Evolutionary conservation across 2,329 filamentous ascomycete genomes (phyloP).

Genomic region (Aspergillus jensenii): DNA sequence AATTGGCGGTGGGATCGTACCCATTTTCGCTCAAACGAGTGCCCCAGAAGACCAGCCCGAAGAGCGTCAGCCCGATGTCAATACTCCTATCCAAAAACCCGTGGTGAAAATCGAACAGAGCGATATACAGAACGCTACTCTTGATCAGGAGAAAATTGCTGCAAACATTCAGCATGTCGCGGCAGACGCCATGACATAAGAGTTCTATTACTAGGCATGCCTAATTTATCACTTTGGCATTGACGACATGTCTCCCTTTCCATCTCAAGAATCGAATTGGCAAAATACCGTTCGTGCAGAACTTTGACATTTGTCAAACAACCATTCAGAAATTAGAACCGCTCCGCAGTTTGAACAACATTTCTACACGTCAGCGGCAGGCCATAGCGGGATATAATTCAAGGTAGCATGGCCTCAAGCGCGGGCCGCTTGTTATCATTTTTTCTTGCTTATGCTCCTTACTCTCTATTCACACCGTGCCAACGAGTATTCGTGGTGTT

Average conservation of each 20-base stretch:
- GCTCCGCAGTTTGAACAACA: neutral
- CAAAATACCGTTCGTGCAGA: neutral
- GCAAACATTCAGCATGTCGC: neutral
- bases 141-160: conserved; percentile 7
- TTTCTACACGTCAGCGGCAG: neutral
- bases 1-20: conserved; percentile 86
- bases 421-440: neutral
- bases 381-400: neutral
- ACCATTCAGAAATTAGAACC: neutral
- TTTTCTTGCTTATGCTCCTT: neutral
- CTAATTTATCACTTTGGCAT: neutral
- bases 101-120: conserved; percentile 1
- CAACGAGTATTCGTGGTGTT: conserved; percentile 3
- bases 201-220: neutral
- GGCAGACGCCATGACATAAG: neutral
- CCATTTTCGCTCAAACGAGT: conserved; percentile 48
- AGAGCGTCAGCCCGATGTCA: conserved; percentile 10
- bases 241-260: neutral
- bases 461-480: neutral
- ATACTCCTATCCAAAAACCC: conserved; percentile 1
- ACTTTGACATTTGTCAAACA: neutral
- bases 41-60: conserved; percentile 2
- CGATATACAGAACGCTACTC: conserved; percentile 2
- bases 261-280: neutral
- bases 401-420: neutral